phyloP scores from a whole-genome alignment of 257 asterid species.

The Solanum piurae region DNA sequence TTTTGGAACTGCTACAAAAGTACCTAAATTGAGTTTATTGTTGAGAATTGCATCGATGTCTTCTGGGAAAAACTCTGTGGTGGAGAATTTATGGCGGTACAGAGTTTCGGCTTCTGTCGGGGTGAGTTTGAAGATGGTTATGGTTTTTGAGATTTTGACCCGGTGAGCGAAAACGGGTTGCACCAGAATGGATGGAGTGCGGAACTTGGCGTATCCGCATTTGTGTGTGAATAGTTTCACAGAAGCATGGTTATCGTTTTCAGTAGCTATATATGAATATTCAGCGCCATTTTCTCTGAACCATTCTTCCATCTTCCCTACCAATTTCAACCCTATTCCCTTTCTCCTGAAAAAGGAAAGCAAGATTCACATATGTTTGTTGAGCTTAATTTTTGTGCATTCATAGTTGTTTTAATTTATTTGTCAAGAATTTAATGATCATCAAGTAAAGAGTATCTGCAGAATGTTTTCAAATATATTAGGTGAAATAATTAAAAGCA shows the following conservation, averaged over 20 bases:
- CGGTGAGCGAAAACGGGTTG: constrained; percentile 78
- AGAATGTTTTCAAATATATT: too few relatives aligned
- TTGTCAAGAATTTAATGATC: too few relatives aligned
- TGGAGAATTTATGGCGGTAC: constrained; percentile 57
- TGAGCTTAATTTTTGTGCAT: not conserved
- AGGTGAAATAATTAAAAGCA: too few relatives aligned
- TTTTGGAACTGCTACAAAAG: constrained; percentile 55
- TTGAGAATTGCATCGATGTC: constrained; percentile 67
- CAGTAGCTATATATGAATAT: constrained; percentile 79
- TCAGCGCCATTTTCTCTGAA: constrained; percentile 65
- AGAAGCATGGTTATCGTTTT: constrained; percentile 74
- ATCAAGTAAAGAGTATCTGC: too few relatives aligned
- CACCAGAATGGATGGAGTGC: constrained; percentile 64
- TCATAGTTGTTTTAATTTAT: too few relatives aligned
- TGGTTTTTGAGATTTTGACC: constrained; percentile 6
- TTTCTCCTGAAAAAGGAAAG: constrained; percentile 43
- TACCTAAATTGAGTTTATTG: constrained; percentile 56
- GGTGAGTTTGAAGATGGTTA: constrained; percentile 35
- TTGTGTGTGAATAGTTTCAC: constrained; percentile 57
- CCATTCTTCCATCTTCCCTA: constrained; percentile 58
- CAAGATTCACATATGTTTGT: not conserved
- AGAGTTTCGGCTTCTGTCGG: constrained; percentile 50
- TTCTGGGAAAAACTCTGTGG: constrained; percentile 73
- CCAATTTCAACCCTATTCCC: constrained; percentile 69
- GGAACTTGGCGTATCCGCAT: constrained; percentile 73